Evolutionary conservation across 371 early-diverging fungal species (phyloP).

Genomic region (Dinochytrium kinnereticum): DNA sequence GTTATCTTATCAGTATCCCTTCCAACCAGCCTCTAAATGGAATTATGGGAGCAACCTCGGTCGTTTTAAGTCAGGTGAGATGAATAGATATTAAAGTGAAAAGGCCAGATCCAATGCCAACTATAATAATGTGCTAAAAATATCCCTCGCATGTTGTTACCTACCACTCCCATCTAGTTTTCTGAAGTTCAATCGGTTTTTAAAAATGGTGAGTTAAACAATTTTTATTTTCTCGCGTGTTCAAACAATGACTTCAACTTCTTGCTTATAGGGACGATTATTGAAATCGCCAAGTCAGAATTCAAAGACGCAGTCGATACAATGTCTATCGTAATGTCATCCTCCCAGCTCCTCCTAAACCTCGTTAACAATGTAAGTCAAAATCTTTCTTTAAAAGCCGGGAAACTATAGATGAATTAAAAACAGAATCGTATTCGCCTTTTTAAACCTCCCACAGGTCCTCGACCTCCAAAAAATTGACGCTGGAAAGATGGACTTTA

Average conservation of each 20-base stretch:
- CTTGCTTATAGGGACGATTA: neutral
- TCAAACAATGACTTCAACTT: neutral
- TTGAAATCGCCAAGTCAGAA: neutral
- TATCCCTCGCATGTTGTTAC: too few relatives aligned
- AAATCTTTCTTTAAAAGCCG: neutral
- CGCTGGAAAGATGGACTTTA: constrained; percentile 6
- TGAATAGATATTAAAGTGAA: too few relatives aligned
- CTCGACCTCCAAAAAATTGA: constrained; percentile 3
- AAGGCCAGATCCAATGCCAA: too few relatives aligned
- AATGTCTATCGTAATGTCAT: constrained; percentile 4
- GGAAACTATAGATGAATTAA: neutral
- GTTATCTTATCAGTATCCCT: neutral
- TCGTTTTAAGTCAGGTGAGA: constrained; percentile 1
- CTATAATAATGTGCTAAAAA: too few relatives aligned
- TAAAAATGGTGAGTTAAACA: neutral
- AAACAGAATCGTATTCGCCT: too few relatives aligned
- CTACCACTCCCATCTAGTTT: too few relatives aligned
- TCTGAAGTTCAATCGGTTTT: neutral
- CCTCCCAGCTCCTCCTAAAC: constrained; percentile 2
- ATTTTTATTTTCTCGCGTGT: neutral
- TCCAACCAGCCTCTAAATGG: constrained; percentile 1
- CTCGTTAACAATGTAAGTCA: constrained; percentile 2
- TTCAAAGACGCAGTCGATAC: constrained; percentile 3
- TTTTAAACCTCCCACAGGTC: too few relatives aligned
- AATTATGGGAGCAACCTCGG: constrained; percentile 4